Conservation (phyloP, 2,329 filamentous ascomycete genomes). For the Sporothrix luriei region DNA sequence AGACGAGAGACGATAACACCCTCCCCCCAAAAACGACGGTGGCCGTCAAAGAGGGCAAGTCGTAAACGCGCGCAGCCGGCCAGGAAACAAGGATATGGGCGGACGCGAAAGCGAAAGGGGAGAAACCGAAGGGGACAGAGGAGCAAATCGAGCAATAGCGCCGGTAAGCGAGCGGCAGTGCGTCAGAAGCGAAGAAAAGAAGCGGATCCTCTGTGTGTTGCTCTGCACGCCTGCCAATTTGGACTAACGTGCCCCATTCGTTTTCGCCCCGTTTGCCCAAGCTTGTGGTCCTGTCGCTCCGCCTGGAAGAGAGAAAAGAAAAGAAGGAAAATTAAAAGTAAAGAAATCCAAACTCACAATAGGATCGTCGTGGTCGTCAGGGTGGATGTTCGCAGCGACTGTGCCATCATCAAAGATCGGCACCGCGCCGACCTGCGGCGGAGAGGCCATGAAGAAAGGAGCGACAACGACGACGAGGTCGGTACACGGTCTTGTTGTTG, state of each 20-base stretch:
- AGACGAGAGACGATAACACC: neutral
- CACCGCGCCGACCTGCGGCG: neutral
- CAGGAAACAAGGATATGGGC: neutral
- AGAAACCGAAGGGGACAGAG: no score
- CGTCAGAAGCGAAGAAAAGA: neutral
- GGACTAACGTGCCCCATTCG: no score
- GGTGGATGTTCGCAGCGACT: conserved; percentile 5
- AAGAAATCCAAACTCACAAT: conserved; percentile 15
- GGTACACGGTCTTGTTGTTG: neutral
- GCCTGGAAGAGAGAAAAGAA: neutral
- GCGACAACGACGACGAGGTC: neutral
- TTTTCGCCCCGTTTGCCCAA: neutral
- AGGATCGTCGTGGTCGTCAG: conserved; percentile 25
- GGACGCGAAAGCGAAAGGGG: neutral
- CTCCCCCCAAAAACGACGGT: neutral
- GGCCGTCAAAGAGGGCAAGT: neutral
- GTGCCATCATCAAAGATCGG: neutral
- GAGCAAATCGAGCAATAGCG: neutral
- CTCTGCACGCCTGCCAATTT: conserved; percentile 8
- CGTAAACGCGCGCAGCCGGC: neutral
- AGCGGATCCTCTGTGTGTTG: conserved; percentile 17
- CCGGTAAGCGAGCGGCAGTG: conserved; percentile 27
- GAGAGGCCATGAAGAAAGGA: conserved; percentile 14
- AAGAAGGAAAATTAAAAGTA: no score
- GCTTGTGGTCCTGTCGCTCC: neutral